Conservation (phyloP, 495 filamentous ascomycete species). For the Platismatia glauca region DNA sequence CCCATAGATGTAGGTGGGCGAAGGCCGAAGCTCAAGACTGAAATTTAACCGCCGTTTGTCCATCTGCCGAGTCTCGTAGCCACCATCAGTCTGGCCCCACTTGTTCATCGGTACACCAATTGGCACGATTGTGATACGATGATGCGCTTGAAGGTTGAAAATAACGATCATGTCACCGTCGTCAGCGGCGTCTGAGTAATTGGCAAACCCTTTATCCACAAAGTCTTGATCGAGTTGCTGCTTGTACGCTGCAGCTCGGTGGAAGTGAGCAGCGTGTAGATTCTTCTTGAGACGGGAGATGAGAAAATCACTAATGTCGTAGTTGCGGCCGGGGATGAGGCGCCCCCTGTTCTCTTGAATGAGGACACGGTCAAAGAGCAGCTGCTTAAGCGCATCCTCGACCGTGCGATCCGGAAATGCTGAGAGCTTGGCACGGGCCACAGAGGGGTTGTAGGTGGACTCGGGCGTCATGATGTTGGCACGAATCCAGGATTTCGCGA, state of each 20-base stretch:
- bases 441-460: slow-evolving; percentile 35
- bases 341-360: slow-evolving; percentile 46
- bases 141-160: slow-evolving; percentile 55
- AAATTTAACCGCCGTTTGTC: slow-evolving; percentile 58
- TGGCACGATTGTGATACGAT: slow-evolving; percentile 47
- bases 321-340: slow-evolving; percentile 42
- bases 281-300: slow-evolving; percentile 26
- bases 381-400: slow-evolving; percentile 44
- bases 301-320: slow-evolving; percentile 24
- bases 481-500: slow-evolving; percentile 54
- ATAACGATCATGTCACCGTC: slow-evolving; percentile 65
- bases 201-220: slow-evolving; percentile 26
- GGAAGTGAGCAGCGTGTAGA: slow-evolving; percentile 24
- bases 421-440: slow-evolving; percentile 38
- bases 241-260: slow-evolving; percentile 31
- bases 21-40: slow-evolving; percentile 49
- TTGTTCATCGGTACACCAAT: slow-evolving; percentile 54
- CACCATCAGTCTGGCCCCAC: slow-evolving; percentile 61
- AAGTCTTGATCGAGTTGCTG: slow-evolving; percentile 32
- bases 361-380: slow-evolving; percentile 53
- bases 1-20: slow-evolving; percentile 50
- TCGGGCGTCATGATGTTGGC: slow-evolving; percentile 48
- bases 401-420: slow-evolving; percentile 40
- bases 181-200: slow-evolving; percentile 38
- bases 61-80: slow-evolving; percentile 63